Conservation (phyloP, 768 basidiomycete species). For the Boletus insuetus region DNA sequence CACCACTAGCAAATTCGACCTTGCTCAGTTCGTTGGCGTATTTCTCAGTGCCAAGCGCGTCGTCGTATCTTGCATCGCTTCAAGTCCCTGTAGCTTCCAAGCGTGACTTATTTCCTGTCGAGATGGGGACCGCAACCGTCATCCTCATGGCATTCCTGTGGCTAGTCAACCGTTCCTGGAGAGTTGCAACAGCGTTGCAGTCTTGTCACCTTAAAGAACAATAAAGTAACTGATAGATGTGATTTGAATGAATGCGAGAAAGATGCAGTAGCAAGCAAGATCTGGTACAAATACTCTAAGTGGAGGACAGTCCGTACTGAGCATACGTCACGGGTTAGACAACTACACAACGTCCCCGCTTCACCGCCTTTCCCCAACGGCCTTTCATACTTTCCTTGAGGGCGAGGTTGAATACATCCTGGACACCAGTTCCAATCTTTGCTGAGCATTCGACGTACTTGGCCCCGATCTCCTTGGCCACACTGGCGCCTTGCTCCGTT, state of each 20-base stretch:
- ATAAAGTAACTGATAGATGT: conserved; percentile 10
- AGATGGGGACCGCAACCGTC: conserved; percentile 34
- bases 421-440: conserved; percentile 86
- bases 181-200: conserved; percentile 20
- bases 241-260: conserved; percentile 6
- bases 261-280: conserved; percentile 26
- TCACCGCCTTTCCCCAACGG: conserved; percentile 70
- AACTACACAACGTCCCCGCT: conserved; percentile 71
- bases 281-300: conserved; percentile 30
- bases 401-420: conserved; percentile 89
- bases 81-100: conserved; percentile 36
- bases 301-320: conserved; percentile 8
- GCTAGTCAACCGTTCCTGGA: conserved; percentile 28
- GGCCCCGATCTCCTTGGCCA: conserved; percentile 92
- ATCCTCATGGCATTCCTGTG: conserved; percentile 35
- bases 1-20: conserved; percentile 20
- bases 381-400: conserved; percentile 86
- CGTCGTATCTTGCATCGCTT: conserved; percentile 7
- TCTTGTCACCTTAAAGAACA: conserved; percentile 25
- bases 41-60: conserved; percentile 16
- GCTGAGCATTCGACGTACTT: conserved; percentile 93
- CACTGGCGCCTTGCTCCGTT: conserved; percentile 74
- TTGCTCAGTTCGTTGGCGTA: conserved; percentile 17
- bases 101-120: conserved; percentile 32
- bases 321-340: conserved; percentile 21